A percentile compares a stretch with the other conserved stretches of the same genome.
phyloP scores from a whole-genome alignment of 139 green algal genomes.

The Mychonastes homosphaera region DNA sequence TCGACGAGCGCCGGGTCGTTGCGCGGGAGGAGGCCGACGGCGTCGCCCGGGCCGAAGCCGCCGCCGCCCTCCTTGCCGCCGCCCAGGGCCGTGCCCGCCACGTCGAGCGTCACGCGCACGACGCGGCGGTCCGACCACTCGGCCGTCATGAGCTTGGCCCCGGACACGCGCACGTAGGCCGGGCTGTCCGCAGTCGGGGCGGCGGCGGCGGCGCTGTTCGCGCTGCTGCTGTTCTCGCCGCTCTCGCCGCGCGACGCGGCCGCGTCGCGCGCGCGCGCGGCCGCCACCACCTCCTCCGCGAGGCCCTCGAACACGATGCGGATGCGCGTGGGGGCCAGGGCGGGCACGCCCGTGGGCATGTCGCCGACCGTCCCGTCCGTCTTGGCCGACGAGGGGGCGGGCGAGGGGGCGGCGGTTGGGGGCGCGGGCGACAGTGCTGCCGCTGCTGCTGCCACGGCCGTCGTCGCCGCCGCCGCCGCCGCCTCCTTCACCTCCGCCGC shows the following conservation, averaged over 20 bases:
- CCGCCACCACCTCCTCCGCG: slow-evolving; percentile 10
- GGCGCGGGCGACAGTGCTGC: slow-evolving; percentile 3
- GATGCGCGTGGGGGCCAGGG: slow-evolving; percentile 44
- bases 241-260: slow-evolving; percentile 25
- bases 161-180: slow-evolving; percentile 4
- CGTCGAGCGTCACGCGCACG: slow-evolving; percentile 75
- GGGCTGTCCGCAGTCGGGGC: background rate
- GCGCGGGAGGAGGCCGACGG: slow-evolving; percentile 67
- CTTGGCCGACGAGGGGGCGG: background rate
- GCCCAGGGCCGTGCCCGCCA: slow-evolving; percentile 52
- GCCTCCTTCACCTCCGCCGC: background rate
- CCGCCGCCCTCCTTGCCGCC: background rate
- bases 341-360: slow-evolving; percentile 46
- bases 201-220: background rate
- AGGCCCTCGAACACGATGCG: slow-evolving; percentile 17
- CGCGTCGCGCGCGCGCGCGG: slow-evolving; percentile 9
- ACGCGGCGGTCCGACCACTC: slow-evolving; percentile 60
- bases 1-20: slow-evolving; percentile 59
- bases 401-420: background rate
- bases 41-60: slow-evolving; percentile 67
- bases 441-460: slow-evolving; percentile 1
- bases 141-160: slow-evolving; percentile 35
- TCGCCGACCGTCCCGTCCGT: slow-evolving; percentile 22
- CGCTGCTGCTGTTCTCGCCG: slow-evolving; percentile 38
- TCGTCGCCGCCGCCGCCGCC: background rate